Base-by-base conservation (phyloP, 2,329 filamentous ascomycete genomes). In the Paecilomyces sp. region DNA sequence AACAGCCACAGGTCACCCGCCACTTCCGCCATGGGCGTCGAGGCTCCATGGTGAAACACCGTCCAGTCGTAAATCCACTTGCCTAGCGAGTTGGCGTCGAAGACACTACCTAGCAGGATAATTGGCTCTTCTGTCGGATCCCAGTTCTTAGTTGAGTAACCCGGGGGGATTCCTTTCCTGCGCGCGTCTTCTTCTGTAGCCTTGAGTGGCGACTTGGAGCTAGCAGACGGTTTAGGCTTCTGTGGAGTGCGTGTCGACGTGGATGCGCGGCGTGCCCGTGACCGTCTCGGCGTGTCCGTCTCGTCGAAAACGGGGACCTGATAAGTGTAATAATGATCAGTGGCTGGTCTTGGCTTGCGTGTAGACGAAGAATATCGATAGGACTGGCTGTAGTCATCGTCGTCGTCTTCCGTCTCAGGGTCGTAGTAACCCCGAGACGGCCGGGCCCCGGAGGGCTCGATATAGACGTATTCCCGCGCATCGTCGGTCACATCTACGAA, bases 51-150 rank as follows among this genome's bases (percentile, higher is more conserved):
- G 73, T 89, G 88, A 79, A 91, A 96, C 64, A 97, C 91, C 18
- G 94, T 97, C 94, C 94, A 99, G 82, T 97, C 94, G 77, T 96
- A 99, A 71, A 99, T 95, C 94, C 94, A 99, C 79, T 97, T 97
- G 70, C 94, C 94, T 31, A 99, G 83, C 28, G 91, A 96, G 83
- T 97, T 97, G 71, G 93, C 91, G 72, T 97, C 94, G 71, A 97
- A 97, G 59, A 97, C 94, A 72, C 91, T 96, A 56, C 94, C 94
- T 24, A 97, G 83, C 28, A 99, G 85, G 72, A 97, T 88, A 73
- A 99, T 97, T 57, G 94, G 94, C 67, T 92, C 87, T 80, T 97
- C 93, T 30, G 86, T 87, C 0, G 93, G 93, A 73, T 99, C 94
- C 94, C 94, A 97, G 80, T 97, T 96, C 83, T 97, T 97, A 72